Conservation (phyloP, 164 flowering plant species). For the Sextonia rubra region DNA sequence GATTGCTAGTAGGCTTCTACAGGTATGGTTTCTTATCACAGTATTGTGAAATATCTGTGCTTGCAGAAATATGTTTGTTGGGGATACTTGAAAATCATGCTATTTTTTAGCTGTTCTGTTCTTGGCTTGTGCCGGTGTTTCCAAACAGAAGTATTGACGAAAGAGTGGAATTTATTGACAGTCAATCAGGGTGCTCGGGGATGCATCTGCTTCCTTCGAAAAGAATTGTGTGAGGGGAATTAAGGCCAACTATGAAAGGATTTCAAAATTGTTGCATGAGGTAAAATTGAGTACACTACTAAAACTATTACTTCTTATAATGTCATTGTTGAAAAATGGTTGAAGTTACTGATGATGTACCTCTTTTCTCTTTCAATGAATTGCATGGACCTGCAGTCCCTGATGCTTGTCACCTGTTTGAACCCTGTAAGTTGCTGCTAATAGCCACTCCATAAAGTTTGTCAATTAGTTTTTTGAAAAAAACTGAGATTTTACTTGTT, state of each 20-base stretch:
- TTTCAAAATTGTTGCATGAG: conserved; percentile 87
- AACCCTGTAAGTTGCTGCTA: conserved; percentile 72
- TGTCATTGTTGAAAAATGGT: background rate
- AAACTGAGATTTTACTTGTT: background rate
- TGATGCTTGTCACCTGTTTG: conserved; percentile 94
- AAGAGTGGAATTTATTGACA: conserved; percentile 21
- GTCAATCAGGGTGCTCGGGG: conserved; percentile 89
- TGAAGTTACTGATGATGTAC: background rate
- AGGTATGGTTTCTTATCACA: conserved; percentile 37
- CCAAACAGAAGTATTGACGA: background rate
- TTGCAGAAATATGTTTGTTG: background rate
- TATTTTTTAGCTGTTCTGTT: background rate
- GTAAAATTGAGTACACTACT: conserved; percentile 25
- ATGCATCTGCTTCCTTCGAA: conserved; percentile 93
- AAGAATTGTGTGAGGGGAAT: conserved; percentile 95
- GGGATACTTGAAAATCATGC: no score
- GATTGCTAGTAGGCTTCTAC: conserved; percentile 81
- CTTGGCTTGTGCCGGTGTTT: background rate
- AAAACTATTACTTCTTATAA: background rate
- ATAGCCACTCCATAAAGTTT: background rate
- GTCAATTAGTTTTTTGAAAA: background rate
- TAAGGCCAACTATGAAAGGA: conserved; percentile 79
- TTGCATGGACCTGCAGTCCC: conserved; percentile 58
- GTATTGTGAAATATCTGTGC: background rate
- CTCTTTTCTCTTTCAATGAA: conserved; percentile 3